Evolutionary conservation across 257 asterid genomes (phyloP), one percentile per base, ranked within the genome.

Genomic region (Solanum chiquidenum): DNA sequence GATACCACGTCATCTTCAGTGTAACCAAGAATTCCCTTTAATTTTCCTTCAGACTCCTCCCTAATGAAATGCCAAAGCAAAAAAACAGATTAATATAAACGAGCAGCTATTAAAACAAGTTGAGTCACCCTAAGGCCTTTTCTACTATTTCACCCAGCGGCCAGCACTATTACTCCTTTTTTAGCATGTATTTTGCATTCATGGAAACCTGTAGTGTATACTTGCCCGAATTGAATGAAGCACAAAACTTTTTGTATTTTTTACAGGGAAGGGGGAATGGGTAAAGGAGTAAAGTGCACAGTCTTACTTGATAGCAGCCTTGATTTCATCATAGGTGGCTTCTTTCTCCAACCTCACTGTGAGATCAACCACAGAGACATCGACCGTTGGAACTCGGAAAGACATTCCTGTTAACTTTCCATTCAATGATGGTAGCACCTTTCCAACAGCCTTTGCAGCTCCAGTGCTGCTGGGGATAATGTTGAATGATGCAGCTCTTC

Each of bases 1-100:
- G 99, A 96, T 85, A 96, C 99, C 46, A 96, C 98, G 37, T 96
- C 98, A 34, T 96, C 99, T 68, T 96, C 98, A 5, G 98, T 96
- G 92, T 89, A 96, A 55, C 99, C 99, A 14, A 96, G 90, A 91
- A 96, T 96, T 71, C 99, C 99, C 92, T 95, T 95, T 94, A 96
- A 31, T 9, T 75, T 90, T 8, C 97, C 96, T 91, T 96, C 95
- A 1, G 99, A 95, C 89, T 92, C 99, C 92, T 89, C 94, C 95
- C 99, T 96, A 42, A 12, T 69, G 20, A 52, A 60, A 49, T 33
- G 11, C 52, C 29, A 60, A 14, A 31, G 77, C 3, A 1, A 31
- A 71, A 31, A 25, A 62, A 85, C 31, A 20, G 20, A 83, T 16
- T 68, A 77, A 42, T 25, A 25, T 40, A 77, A 23, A 42, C 6